Evolutionary conservation across 2,329 filamentous ascomycete genomes (phyloP).

Genomic region (Claviceps africana): DNA sequence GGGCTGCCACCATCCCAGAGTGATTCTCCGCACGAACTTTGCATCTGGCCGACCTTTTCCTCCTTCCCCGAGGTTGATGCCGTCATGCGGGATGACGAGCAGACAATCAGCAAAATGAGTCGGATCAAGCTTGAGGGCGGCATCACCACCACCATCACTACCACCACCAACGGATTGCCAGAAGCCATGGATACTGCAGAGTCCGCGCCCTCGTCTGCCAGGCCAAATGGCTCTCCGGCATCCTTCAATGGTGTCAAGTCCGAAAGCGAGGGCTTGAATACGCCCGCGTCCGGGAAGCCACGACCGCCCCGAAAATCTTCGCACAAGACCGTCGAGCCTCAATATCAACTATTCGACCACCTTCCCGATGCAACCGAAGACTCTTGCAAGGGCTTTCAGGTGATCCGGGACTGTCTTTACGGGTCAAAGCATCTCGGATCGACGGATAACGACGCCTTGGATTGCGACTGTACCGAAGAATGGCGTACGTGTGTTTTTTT

Average conservation of each 20-base stretch:
- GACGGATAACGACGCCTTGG: constrained; percentile 78
- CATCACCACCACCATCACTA: constrained; percentile 8
- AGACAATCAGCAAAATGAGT: constrained; percentile 27
- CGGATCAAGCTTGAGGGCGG: constrained; percentile 30
- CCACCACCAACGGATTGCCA: constrained; percentile 19
- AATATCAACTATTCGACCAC: constrained; percentile 55
- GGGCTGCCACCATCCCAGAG: background rate
- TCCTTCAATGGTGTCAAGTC: constrained; percentile 32
- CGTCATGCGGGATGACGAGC: constrained; percentile 28
- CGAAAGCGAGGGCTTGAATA: constrained; percentile 26
- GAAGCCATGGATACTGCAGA: constrained; percentile 28
- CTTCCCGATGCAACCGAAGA: constrained; percentile 66
- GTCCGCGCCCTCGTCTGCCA: constrained; percentile 23
- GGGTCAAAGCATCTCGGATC: constrained; percentile 82
- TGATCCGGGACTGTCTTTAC: constrained; percentile 78
- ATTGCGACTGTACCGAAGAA: constrained; percentile 90
- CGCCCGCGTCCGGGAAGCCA: constrained; percentile 38
- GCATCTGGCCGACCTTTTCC: background rate
- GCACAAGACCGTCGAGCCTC: constrained; percentile 47
- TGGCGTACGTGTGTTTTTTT: constrained; percentile 57
- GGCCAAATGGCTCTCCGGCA: constrained; percentile 23
- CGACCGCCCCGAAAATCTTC: constrained; percentile 63
- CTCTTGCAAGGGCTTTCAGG: constrained; percentile 61
- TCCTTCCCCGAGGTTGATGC: constrained; percentile 3
- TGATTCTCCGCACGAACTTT: background rate